phyloP scores from a whole-genome alignment of 2,329 filamentous ascomycete genomes.

The Fusarium praegraminearum region DNA sequence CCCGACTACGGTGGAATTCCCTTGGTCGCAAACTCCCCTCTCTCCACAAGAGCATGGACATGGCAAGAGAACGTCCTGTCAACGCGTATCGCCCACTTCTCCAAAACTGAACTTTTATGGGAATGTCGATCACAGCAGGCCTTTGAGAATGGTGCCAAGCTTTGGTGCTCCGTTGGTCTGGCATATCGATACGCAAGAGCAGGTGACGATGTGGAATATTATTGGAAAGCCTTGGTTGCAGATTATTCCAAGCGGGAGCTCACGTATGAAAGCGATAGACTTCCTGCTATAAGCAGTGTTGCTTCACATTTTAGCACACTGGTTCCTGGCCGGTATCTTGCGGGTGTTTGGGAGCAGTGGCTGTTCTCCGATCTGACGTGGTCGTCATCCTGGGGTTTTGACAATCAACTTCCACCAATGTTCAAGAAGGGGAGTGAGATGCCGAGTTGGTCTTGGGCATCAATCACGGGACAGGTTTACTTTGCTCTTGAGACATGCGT shows the following conservation, averaged over 20 bases:
- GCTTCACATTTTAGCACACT: not conserved
- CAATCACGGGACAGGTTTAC: not conserved
- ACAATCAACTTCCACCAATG: not conserved
- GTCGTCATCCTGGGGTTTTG: not conserved
- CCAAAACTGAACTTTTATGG: not conserved
- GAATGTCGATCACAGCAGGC: not conserved
- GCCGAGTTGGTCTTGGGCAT: not conserved
- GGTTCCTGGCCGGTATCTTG: not conserved
- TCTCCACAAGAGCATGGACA: slow-evolving; percentile 1
- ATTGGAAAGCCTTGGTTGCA: not conserved
- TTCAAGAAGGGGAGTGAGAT: not conserved
- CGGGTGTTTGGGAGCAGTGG: not conserved
- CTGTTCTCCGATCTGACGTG: not conserved
- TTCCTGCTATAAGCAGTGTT: not conserved
- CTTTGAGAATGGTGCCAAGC: slow-evolving; percentile 1
- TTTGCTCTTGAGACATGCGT: not conserved
- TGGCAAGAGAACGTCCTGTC: slow-evolving; percentile 2
- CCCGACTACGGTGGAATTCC: slow-evolving; percentile 3
- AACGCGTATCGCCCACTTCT: not conserved
- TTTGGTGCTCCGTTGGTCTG: not conserved
- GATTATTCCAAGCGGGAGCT: slow-evolving; percentile 1
- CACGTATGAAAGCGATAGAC: not conserved
- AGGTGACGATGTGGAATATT: not conserved
- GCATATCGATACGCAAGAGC: not conserved
- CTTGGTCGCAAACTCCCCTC: not conserved